Conservation (phyloP, 2,329 filamentous ascomycete genomes). For the Alternaria alternata region DNA sequence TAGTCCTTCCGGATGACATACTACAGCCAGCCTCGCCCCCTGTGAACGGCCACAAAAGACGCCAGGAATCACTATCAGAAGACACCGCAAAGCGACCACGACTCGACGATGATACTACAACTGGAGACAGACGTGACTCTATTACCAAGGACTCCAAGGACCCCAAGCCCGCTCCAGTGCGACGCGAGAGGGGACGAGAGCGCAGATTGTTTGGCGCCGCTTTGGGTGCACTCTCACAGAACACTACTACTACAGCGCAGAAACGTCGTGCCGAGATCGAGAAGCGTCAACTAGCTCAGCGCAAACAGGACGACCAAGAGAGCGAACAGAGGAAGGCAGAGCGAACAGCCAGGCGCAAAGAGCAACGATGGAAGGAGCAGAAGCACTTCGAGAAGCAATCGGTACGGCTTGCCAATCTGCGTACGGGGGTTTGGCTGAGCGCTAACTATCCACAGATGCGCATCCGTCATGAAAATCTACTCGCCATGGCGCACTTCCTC, state of each 20-base stretch:
- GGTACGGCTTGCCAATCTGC: constrained; percentile 60
- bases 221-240: constrained; percentile 79
- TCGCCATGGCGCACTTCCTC: constrained; percentile 76
- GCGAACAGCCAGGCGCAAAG: constrained; percentile 69
- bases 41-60: constrained; percentile 55
- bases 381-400: constrained; percentile 77
- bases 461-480: constrained; percentile 74
- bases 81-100: constrained; percentile 63
- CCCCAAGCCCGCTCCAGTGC: constrained; percentile 50
- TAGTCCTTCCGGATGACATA: constrained; percentile 59
- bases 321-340: constrained; percentile 72
- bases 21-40: constrained; percentile 41
- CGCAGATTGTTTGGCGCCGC: constrained; percentile 86
- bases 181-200: constrained; percentile 78
- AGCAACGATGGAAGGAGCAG: constrained; percentile 72
- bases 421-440: not conserved
- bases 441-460: constrained; percentile 67
- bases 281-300: constrained; percentile 78
- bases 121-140: constrained; percentile 28
- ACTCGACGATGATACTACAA: constrained; percentile 50
- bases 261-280: constrained; percentile 82
- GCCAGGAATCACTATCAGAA: constrained; percentile 63
- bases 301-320: constrained; percentile 75
- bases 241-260: constrained; percentile 65
- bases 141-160: constrained; percentile 26